Evolutionary conservation across 1,284 basidiomycete species (phyloP), one percentile per base, ranked within the genome.

Genomic region (Cerioporus squamosus): DNA sequence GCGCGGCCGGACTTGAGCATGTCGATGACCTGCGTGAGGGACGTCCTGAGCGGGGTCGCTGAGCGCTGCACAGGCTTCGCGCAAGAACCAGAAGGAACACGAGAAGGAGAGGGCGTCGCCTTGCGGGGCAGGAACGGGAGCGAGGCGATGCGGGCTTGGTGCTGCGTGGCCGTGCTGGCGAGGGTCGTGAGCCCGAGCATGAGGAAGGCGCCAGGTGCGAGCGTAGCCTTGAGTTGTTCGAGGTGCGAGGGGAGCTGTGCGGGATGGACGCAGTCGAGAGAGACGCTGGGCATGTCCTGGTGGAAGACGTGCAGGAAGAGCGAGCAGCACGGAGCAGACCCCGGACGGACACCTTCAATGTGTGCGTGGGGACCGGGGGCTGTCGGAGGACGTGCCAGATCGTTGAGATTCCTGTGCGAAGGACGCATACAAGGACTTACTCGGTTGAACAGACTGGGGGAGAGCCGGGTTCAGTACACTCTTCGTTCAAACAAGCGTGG

Each of bases 91-190:
- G 29, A 5, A 10, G 33, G 33, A 12, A 1, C 33, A 1, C 9
- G 33, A 12, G 33, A 3, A 5, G 3, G 33, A 36, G 33, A 15
- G 33, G 12, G 33, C 33, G 9, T 36, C 33, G 33, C 33, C 8
- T 42, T 44, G 40, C 70, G 72, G 7, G 70, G 69, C 51, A 75
- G 61, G 62, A 77, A 77, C 0, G 77, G 74, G 3, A 78, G 44
- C 2, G 45, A 36, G 33, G 40, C 9, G 51, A 31, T 20, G 31
- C 31, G 23, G 50, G 17, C 24, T 51, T 47, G 12, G 68, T 66
- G 31, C 74, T 61, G 26, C 73, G 72, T 6, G 10, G 33, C 33
- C 33, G 33, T 15, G 33, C 12, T 14, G 33, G 33, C 33, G 33
- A 36, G 6, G 14, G 33, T 14, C 33, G 76, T 76, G 60, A 79